A percentile compares a stretch with the other conserved stretches of the same genome.
Conservation (phyloP, 306 rosid species). For the Carpinus fangiana region DNA sequence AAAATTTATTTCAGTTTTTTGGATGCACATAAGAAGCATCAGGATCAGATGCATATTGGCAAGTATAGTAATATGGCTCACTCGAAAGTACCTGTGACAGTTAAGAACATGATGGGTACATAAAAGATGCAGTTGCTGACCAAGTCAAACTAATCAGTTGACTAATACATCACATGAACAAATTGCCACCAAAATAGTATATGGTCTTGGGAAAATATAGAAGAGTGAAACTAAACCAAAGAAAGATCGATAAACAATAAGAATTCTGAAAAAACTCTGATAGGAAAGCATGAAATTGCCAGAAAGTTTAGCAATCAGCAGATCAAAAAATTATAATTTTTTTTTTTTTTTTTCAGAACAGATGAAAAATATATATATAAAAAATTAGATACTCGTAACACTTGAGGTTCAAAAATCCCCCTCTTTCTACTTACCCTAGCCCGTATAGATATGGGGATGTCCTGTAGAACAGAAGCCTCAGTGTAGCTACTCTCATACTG, state of each 20-base stretch:
- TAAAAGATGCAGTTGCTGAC: slow-evolving; percentile 3
- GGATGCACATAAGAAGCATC: neutral
- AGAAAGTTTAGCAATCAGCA: neutral
- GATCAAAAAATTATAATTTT: neutral
- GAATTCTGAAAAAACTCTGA: neutral
- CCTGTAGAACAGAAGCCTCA: slow-evolving; percentile 75
- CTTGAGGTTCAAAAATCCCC: slow-evolving; percentile 17
- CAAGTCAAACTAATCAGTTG: neutral
- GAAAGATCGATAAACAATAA: neutral
- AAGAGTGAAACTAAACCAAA: neutral
- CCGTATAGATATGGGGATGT: slow-evolving; percentile 83
- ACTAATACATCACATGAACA: neutral
- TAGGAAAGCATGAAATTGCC: neutral
- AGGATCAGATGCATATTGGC: neutral
- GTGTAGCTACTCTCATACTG: slow-evolving; percentile 94
- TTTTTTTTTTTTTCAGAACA: neutral
- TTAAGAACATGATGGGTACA: neutral
- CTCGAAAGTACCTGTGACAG: neutral
- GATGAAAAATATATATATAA: no score
- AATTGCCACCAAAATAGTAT: neutral
- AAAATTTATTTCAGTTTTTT: neutral
- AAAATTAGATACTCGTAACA: neutral
- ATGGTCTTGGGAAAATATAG: neutral
- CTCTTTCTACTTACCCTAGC: slow-evolving; percentile 60
- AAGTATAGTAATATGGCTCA: neutral